Base-by-base conservation (phyloP, 2,329 filamentous ascomycete genomes). In the Fusarium sp. region DNA sequence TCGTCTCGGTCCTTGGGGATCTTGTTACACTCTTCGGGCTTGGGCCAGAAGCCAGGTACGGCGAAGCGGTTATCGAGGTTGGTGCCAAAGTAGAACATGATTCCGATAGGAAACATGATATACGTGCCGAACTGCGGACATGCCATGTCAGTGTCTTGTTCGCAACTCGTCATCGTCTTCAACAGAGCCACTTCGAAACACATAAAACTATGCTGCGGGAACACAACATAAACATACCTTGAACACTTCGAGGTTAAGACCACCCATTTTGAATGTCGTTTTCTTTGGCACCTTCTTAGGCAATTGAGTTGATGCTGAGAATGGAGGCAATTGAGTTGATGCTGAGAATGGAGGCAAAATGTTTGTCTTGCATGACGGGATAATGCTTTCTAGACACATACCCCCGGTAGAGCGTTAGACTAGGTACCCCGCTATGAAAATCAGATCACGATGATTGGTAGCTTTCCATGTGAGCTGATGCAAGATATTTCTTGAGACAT, bases 51-150 rank as follows among this genome's bases (percentile, higher is more conserved):
- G 65, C 93, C 93, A 28, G 93, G 91, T 3, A 98, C 94, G 53
- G 89, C 86, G 87, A 99, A 99, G 73, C 94, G 92, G 75, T 92
- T 89, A 84, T 99, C 96, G 81, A 99, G 94, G 83, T 99, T 99
- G 64, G 95, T 97, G 81, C 96, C 96, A 83, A 98, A 99, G 87
- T 99, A 99, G 88, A 97, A 98, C 96, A 99, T 99, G 87, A 96
- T 95, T 78, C 94, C 95, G 79, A 99, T 98, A 23, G 96, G 96
- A 85, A 99, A 99, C 89, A 98, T 92, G 86, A 99, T 92, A 86
- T 99, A 99, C 89, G 97, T 94, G 86, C 96, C 95, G 83, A 99
- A 99, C 96, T 98, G 64, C 47, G 42, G 28, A 52, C 42, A 44
- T 35, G 40, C 18, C 50, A 57, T 43, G 47, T 75, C 33, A 72